These are phyloP conservation scores for Mortierella claussenii DNA, from an alignment of 192 early-diverging fungal genomes.

Conservation along the genomic window DNA sequence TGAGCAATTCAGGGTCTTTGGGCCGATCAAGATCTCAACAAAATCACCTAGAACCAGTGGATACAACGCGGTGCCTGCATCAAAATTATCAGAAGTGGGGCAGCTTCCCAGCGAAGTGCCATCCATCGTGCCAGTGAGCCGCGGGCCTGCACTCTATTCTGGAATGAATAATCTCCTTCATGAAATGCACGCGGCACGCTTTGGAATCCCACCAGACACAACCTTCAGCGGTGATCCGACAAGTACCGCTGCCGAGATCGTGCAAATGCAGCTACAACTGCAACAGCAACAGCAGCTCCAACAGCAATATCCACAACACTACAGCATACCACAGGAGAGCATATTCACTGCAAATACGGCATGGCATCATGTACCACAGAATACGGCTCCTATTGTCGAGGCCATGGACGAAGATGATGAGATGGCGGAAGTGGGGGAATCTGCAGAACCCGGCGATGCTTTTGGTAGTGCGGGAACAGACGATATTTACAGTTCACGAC, in stretches of 20 bases:
- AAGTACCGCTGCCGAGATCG: conserved; percentile 1
- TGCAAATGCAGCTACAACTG: conserved; percentile 5
- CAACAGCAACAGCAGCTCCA: conserved; percentile 15
- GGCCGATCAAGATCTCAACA: conserved; percentile 35
- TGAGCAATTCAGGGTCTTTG: background rate
- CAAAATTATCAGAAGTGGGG: no score
- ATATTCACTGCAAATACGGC: conserved; percentile 29
- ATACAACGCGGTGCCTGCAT: no score
- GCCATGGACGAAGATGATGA: conserved; percentile 55
- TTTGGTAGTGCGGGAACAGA: background rate
- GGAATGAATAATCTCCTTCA: conserved; percentile 41
- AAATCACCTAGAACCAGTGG: background rate
- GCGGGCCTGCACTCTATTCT: conserved; percentile 12
- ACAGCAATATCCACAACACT: conserved; percentile 15
- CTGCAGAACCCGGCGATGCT: background rate
- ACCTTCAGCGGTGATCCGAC: background rate
- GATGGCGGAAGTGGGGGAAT: conserved; percentile 34
- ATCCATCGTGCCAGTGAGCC: no score
- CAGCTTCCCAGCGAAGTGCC: no score
- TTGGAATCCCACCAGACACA: conserved; percentile 28
- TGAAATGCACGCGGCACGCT: conserved; percentile 32
- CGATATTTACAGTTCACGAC: background rate
- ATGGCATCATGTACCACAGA: conserved; percentile 51
- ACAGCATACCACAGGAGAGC: conserved; percentile 1
- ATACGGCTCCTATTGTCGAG: no score